Evolutionary conservation across 2,329 filamentous ascomycete species (phyloP).

Genomic region (Sporothrix luriei): DNA sequence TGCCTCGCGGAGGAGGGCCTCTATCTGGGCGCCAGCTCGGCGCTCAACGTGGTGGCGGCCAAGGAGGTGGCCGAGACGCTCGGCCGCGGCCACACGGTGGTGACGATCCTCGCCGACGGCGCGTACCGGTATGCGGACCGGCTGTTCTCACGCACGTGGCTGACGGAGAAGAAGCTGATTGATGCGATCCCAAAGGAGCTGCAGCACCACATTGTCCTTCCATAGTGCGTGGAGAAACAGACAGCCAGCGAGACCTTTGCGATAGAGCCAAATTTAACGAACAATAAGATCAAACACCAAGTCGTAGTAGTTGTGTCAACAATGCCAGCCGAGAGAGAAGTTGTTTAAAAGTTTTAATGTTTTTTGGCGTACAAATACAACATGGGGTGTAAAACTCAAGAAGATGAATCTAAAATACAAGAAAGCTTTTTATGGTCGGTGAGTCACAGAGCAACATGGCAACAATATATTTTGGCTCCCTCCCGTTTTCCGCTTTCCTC

Average conservation of each 20-base stretch:
- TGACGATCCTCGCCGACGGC: slow-evolving; percentile 92
- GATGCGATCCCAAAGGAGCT: slow-evolving; percentile 80
- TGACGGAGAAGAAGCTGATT: slow-evolving; percentile 81
- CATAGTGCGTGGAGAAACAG: slow-evolving; percentile 50
- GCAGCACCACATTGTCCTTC: slow-evolving; percentile 91
- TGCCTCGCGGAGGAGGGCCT: slow-evolving; percentile 94
- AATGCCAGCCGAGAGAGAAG: slow-evolving; percentile 18
- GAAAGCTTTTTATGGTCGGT: slow-evolving; percentile 6
- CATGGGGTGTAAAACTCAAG: slow-evolving; percentile 14
- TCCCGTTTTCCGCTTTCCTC: not conserved
- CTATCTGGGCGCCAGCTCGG: slow-evolving; percentile 91
- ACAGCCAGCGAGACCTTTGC: not conserved
- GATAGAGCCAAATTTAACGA: slow-evolving; percentile 11
- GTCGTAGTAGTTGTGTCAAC: slow-evolving; percentile 16
- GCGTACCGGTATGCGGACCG: slow-evolving; percentile 97
- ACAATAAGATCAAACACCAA: not conserved
- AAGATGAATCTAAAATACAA: slow-evolving; percentile 28
- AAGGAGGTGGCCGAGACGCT: slow-evolving; percentile 91
- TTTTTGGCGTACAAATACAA: slow-evolving; percentile 20
- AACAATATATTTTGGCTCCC: not conserved
- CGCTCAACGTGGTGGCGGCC: slow-evolving; percentile 92
- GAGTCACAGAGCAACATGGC: not conserved
- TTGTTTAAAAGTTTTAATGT: not conserved
- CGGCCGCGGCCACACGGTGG: slow-evolving; percentile 84
- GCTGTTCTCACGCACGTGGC: slow-evolving; percentile 88